phyloP scores from a whole-genome alignment of 225 moss, liverwort and hornwort genomes.

The Bryoerythrophyllum caledonicum region DNA sequence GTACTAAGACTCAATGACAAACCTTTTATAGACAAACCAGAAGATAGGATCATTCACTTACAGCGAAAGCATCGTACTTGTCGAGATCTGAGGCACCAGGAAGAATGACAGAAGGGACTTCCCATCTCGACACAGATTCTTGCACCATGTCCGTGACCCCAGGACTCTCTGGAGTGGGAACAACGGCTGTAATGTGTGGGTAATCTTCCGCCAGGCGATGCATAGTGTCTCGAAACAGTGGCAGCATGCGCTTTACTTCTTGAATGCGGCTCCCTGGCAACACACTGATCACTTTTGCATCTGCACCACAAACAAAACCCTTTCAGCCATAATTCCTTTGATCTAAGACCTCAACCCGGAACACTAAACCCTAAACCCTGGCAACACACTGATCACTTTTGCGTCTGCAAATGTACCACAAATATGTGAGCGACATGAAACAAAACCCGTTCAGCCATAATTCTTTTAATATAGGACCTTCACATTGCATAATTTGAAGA shows the following conservation, averaged over 20 bases:
- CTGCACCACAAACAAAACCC: slow-evolving; percentile 26
- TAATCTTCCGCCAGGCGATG: slow-evolving; percentile 54
- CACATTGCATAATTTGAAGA: slow-evolving; percentile 11
- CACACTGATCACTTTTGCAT: slow-evolving; percentile 68
- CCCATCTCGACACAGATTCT: slow-evolving; percentile 66
- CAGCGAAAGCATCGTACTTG: slow-evolving; percentile 91
- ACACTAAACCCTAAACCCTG: not conserved
- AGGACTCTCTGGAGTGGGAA: slow-evolving; percentile 70
- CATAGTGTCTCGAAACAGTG: slow-evolving; percentile 72
- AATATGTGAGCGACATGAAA: no score
- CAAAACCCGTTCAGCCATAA: not conserved
- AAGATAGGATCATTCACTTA: slow-evolving; percentile 40
- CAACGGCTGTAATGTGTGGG: slow-evolving; percentile 58
- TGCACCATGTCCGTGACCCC: slow-evolving; percentile 56
- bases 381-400: no score
- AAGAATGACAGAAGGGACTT: slow-evolving; percentile 66
- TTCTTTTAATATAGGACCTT: not conserved
- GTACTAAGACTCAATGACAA: slow-evolving; percentile 7
- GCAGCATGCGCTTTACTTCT: slow-evolving; percentile 96
- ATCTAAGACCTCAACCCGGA: slow-evolving; percentile 16
- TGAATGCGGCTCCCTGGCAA: slow-evolving; percentile 94
- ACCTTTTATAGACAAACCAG: not conserved
- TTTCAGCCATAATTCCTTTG: no score
- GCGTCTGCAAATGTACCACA: slow-evolving; percentile 26
- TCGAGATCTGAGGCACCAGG: slow-evolving; percentile 76